phyloP scores from a whole-genome alignment of 2,329 filamentous ascomycete genomes.

The Lachnellula hyalina region DNA sequence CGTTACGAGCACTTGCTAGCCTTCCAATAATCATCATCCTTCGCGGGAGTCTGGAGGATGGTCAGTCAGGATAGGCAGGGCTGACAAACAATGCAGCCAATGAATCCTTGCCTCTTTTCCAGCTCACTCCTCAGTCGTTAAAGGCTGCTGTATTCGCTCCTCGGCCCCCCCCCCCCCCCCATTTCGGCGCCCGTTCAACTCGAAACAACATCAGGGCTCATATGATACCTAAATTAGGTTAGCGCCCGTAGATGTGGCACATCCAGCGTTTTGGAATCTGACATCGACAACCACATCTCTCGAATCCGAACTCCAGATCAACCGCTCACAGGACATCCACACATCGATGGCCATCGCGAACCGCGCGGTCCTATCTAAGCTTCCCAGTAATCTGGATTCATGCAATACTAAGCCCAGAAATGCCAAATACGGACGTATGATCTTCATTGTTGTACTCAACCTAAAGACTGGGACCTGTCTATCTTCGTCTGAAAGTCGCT shows the following conservation, averaged over 20 bases:
- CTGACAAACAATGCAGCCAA: background rate
- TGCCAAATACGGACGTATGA: background rate
- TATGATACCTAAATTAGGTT: background rate
- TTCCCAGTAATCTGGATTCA: background rate
- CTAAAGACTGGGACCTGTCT: background rate
- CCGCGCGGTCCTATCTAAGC: background rate
- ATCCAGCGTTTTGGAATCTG: background rate
- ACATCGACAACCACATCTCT: background rate
- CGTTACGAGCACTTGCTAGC: no score
- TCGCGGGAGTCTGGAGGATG: background rate
- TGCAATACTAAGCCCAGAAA: background rate
- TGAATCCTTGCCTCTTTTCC: background rate
- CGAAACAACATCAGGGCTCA: constrained; percentile 10
- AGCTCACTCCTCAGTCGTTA: background rate
- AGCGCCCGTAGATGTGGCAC: background rate
- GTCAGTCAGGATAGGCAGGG: no score
- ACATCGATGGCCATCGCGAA: background rate
- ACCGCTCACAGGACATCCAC: background rate
- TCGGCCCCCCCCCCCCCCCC: background rate
- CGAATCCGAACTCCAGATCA: background rate
- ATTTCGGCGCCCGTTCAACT: constrained; percentile 2
- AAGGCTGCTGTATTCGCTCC: background rate
- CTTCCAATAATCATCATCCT: no score
- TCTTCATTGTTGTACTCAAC: constrained; percentile 5
- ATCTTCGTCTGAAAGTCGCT: constrained; percentile 12